Base-by-base conservation (phyloP, 192 early-diverging fungal genomes). In the Phlyctochytrium arcticum region DNA sequence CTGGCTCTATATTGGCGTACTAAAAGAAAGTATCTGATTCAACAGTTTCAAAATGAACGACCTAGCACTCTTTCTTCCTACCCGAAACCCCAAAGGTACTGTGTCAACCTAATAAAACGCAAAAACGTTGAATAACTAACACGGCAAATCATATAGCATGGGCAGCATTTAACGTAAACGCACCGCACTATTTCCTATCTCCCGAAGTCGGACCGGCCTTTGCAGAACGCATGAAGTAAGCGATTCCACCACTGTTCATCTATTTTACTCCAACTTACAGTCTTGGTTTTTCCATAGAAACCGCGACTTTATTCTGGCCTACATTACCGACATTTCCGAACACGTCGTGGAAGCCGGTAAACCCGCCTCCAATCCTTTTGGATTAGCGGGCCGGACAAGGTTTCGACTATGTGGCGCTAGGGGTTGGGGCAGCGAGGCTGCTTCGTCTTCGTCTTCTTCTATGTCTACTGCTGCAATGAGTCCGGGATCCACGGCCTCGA, bases 151-250 rank as follows among this genome's bases (percentile, higher is more conserved):
- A 62, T 29, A n/a, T 31, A 50, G 72, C 71, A 1, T 81, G 79
- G 79, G 74, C 68, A 32, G 79, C 79, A 4, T 81, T 81, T 62
- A 74, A 81, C 49, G 71, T 77, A 37, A 71, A 75, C 31, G 36
- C 65, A 4, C 79, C 79, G 19, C 71, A 81, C 46, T 74, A 69
- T 37, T 81, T 76, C 48, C 62, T 81, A 59, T 69, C 69, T 4
- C 57, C 70, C 3, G 50, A 42, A 10, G 32, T 51, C 33, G 34
- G 46, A 6, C 10, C 7, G 17, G 3, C 8, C 10, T 77, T 77
- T 50, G 46, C 58, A 6, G 51, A 36, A 9, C 65, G 69, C 35
- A 77, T 72, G 62, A 75, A 65, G 68, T 66, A 30, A 55, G 53
- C 12, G 17, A 9, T 10, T 15, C n/a, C 10, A 1, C 24, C 46